Evolutionary conservation across 2,329 filamentous ascomycete genomes (phyloP).

Genomic region (Fusarium metavorans): DNA sequence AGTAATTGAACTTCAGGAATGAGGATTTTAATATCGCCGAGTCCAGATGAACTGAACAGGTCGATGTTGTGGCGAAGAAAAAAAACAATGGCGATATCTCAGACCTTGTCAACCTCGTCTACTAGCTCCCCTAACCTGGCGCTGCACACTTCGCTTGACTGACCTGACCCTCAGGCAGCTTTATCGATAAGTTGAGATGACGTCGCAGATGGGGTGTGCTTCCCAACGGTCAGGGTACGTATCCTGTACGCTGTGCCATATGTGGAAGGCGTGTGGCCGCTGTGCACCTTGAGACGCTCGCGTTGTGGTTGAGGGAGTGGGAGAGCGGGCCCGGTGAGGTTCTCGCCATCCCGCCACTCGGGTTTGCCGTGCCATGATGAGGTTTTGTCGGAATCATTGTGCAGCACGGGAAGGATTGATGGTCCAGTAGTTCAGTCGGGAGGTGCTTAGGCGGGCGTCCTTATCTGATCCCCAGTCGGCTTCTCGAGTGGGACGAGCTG

Average conservation of each 20-base stretch:
- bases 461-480: conserved; percentile 34
- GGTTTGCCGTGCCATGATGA: conserved; percentile 26
- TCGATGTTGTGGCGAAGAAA: conserved; percentile 31
- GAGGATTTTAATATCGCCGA: conserved; percentile 22
- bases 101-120: conserved; percentile 37
- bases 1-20: conserved; percentile 21
- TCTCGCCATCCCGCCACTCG: conserved; percentile 30
- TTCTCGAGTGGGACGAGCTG: conserved; percentile 27
- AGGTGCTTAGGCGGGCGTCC: conserved; percentile 9
- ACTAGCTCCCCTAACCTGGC: conserved; percentile 30
- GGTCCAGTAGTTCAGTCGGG: conserved; percentile 22
- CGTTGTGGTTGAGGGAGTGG: conserved; percentile 25
- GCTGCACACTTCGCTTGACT: conserved; percentile 24
- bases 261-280: conserved; percentile 21
- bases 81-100: conserved; percentile 37
- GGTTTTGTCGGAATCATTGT: conserved; percentile 30
- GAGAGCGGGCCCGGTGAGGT: conserved; percentile 24
- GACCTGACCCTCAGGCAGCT: conserved; percentile 32
- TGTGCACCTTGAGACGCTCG: conserved; percentile 6
- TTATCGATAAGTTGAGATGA: conserved; percentile 48
- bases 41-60: conserved; percentile 21
- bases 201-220: conserved; percentile 38
- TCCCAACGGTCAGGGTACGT: conserved; percentile 43
- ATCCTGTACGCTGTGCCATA: conserved; percentile 25
- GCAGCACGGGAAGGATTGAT: conserved; percentile 6